phyloP scores from a whole-genome alignment of 306 rosid species.

The Ceratonia siliqua region DNA sequence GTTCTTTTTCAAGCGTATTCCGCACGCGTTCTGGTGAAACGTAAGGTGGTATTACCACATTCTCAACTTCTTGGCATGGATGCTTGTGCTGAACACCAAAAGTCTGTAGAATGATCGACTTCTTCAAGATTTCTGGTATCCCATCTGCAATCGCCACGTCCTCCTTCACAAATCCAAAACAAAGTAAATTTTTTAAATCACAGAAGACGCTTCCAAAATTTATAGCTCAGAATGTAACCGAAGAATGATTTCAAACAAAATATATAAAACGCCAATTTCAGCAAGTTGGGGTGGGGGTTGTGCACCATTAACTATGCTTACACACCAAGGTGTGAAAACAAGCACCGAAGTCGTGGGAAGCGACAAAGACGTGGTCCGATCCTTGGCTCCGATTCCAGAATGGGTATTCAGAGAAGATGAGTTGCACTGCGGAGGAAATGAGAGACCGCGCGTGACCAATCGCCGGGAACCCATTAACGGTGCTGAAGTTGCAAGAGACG shows the following conservation, averaged over 20 bases:
- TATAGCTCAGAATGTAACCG: not conserved
- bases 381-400: slow-evolving; percentile 70
- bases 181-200: not conserved
- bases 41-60: slow-evolving; percentile 72
- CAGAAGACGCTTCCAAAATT: not conserved
- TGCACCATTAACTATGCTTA: not conserved
- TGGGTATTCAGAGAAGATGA: slow-evolving; percentile 44
- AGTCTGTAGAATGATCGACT: slow-evolving; percentile 67
- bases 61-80: slow-evolving; percentile 73
- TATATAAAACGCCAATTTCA: not conserved
- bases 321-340: slow-evolving; percentile 76
- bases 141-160: slow-evolving; percentile 64
- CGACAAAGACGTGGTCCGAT: slow-evolving; percentile 78
- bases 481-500: slow-evolving; percentile 92
- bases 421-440: slow-evolving; percentile 54
- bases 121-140: slow-evolving; percentile 54
- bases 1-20: slow-evolving; percentile 40
- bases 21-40: slow-evolving; percentile 50
- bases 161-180: slow-evolving; percentile 42
- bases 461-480: slow-evolving; percentile 77
- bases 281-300: not conserved
- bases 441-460: slow-evolving; percentile 72
- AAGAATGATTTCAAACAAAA: not conserved
- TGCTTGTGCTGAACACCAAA: slow-evolving; percentile 63
- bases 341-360: slow-evolving; percentile 75